phyloP scores from a whole-genome alignment of 768 basidiomycete genomes.

The Naganishia antarctica region DNA sequence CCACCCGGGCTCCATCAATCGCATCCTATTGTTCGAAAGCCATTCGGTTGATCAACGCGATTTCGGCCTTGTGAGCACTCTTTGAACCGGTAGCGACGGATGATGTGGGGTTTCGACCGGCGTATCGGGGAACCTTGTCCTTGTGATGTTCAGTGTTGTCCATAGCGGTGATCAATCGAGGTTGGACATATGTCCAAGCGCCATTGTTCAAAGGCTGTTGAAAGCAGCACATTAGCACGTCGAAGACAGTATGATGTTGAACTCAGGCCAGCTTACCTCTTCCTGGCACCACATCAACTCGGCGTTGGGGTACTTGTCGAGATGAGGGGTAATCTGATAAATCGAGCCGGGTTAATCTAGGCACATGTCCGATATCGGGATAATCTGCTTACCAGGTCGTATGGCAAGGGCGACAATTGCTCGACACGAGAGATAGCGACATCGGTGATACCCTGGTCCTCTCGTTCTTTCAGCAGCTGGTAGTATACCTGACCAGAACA shows the following conservation, averaged over 20 bases:
- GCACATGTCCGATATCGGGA: neutral
- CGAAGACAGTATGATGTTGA: neutral
- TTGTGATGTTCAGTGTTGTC: conserved; percentile 84
- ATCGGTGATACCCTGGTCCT: conserved; percentile 83
- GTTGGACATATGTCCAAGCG: conserved; percentile 92
- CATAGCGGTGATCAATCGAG: conserved; percentile 88
- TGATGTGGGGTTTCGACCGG: conserved; percentile 84
- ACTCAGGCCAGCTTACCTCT: conserved; percentile 53
- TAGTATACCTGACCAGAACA: conserved; percentile 97
- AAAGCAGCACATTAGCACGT: conserved; percentile 20
- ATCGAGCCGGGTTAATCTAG: conserved; percentile 27
- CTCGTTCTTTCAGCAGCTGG: conserved; percentile 79
- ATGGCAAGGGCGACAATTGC: conserved; percentile 95
- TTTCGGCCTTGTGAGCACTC: conserved; percentile 84
- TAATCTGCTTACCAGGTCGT: conserved; percentile 66
- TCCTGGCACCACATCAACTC: conserved; percentile 79
- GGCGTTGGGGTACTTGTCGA: conserved; percentile 95
- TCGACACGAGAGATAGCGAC: conserved; percentile 91
- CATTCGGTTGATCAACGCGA: conserved; percentile 61
- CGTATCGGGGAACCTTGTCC: conserved; percentile 83
- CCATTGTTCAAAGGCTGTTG: conserved; percentile 89
- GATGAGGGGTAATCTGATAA: conserved; percentile 74
- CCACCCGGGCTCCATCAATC: neutral
- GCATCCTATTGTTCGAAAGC: conserved; percentile 41
- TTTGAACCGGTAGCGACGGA: conserved; percentile 55